Evolutionary conservation across 2,329 filamentous ascomycete species (phyloP).

Genomic region (Beauveria medogensis): DNA sequence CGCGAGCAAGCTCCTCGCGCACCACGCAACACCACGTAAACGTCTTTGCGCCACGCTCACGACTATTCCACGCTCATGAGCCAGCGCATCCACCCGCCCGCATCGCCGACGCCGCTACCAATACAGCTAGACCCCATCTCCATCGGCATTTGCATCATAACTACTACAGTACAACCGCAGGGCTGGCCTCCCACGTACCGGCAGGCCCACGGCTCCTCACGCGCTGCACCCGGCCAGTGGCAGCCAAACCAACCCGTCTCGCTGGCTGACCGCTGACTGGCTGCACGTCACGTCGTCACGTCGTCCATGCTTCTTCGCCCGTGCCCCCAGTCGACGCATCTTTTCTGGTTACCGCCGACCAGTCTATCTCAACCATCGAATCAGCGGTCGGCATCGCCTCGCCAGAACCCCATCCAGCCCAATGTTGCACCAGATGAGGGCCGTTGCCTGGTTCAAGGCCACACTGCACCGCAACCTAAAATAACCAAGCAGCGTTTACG

Average conservation of each 20-base stretch:
- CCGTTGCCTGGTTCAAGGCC: not conserved
- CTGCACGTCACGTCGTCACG: not conserved
- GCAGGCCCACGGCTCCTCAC: not conserved
- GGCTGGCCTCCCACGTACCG: not conserved
- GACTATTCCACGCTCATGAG: not conserved
- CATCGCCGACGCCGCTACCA: not conserved
- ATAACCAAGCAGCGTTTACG: not conserved
- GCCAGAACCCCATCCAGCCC: not conserved
- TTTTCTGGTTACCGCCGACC: slow-evolving; percentile 8
- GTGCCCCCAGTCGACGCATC: not conserved
- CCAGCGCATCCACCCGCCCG: not conserved
- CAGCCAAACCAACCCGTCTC: not conserved
- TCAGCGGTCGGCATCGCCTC: not conserved
- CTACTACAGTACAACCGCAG: no score
- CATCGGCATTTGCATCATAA: not conserved
- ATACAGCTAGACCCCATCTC: not conserved
- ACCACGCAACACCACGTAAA: not conserved
- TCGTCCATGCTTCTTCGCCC: not conserved
- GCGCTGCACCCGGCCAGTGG: not conserved
- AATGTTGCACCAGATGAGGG: slow-evolving; percentile 1
- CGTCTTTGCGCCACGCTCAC: not conserved
- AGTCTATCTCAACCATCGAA: not conserved
- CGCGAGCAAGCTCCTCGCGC: not conserved
- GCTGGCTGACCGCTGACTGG: slow-evolving; percentile 8
- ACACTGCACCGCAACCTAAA: not conserved